These are phyloP conservation scores for Suillus occidentalis DNA, from an alignment of 768 basidiomycete genomes.

Conservation along the genomic window DNA sequence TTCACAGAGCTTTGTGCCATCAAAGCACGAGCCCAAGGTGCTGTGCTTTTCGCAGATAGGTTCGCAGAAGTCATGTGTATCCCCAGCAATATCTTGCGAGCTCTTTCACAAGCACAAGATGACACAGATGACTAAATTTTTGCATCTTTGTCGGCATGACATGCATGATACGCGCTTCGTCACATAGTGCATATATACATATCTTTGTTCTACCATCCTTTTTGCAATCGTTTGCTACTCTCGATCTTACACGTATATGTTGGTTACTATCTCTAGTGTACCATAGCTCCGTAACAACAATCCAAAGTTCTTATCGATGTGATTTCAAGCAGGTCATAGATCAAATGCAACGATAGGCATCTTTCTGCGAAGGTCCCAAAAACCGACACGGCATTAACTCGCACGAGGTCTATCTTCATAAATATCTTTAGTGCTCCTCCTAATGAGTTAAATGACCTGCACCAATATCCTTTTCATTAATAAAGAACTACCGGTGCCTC, in stretches of 20 bases:
- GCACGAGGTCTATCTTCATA: neutral
- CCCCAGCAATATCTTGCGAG: slow-evolving; percentile 18
- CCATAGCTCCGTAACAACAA: neutral
- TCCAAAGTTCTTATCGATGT: neutral
- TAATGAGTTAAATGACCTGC: neutral
- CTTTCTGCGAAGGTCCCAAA: neutral
- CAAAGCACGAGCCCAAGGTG: slow-evolving; percentile 46
- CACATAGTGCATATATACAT: neutral
- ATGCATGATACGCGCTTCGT: neutral
- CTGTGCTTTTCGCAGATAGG: slow-evolving; percentile 17
- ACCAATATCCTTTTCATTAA: neutral
- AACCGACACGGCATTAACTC: neutral
- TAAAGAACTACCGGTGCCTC: too few species aligned
- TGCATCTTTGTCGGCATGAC: neutral
- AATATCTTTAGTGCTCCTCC: neutral
- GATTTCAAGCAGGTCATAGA: neutral
- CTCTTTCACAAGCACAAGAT: slow-evolving; percentile 17
- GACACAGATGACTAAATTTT: slow-evolving; percentile 9
- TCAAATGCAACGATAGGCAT: neutral
- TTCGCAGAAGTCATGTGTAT: slow-evolving; percentile 29
- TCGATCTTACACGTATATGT: neutral
- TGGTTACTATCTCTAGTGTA: neutral
- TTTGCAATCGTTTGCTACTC: neutral
- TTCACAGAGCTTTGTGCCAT: slow-evolving; percentile 52
- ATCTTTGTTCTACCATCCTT: neutral